Conservation (phyloP, 2,329 filamentous ascomycete species). For the Aspergillus terreus region DNA sequence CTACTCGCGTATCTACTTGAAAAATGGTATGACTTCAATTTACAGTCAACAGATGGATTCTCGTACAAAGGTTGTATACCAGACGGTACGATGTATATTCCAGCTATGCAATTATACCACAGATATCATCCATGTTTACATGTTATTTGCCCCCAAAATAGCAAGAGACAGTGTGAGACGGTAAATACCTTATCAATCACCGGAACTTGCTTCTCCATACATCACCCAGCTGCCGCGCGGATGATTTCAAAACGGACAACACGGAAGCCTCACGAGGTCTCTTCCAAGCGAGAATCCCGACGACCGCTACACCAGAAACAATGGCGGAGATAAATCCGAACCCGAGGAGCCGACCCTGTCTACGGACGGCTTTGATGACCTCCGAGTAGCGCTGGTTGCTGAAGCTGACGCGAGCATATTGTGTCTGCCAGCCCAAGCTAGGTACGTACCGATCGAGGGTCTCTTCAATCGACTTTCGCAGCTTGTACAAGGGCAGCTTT, state of each 20-base stretch:
- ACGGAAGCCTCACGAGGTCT: slow-evolving; percentile 21
- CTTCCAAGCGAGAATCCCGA: slow-evolving; percentile 30
- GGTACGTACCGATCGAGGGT: slow-evolving; percentile 73
- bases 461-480: slow-evolving; percentile 86
- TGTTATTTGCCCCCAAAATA: neutral
- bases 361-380: slow-evolving; percentile 65
- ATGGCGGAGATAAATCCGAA: slow-evolving; percentile 27
- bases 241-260: slow-evolving; percentile 11
- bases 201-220: slow-evolving; percentile 10
- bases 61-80: too few relatives aligned
- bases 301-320: slow-evolving; percentile 25
- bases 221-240: slow-evolving; percentile 12
- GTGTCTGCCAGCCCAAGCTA: slow-evolving; percentile 78
- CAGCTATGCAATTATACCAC: too few relatives aligned
- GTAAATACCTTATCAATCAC: neutral
- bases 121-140: neutral
- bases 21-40: too few relatives aligned
- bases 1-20: too few relatives aligned
- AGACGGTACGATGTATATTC: neutral
- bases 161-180: neutral
- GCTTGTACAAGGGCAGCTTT: slow-evolving; percentile 68
- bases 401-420: slow-evolving; percentile 90
- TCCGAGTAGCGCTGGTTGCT: slow-evolving; percentile 88
- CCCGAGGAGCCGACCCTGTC: slow-evolving; percentile 63
- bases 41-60: too few relatives aligned